Conservation (phyloP, 176 grass and related monocot species). For the Eleusine coracana region DNA sequence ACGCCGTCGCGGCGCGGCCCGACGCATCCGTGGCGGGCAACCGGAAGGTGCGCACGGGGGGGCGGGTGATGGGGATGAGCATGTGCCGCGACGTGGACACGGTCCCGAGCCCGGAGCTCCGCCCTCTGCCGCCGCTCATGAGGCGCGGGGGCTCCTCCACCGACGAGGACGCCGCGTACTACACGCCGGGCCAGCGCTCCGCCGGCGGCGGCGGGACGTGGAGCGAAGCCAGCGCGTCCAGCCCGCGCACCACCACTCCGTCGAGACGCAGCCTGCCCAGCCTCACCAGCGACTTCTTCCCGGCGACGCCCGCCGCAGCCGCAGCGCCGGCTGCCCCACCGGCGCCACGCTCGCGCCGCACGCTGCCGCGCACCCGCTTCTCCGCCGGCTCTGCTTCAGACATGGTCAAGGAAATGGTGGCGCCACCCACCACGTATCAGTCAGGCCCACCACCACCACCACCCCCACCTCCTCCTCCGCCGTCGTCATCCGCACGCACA, state of each 20-base stretch:
- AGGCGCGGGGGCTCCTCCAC: slow-evolving; percentile 56
- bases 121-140: slow-evolving; percentile 77
- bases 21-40: slow-evolving; percentile 24
- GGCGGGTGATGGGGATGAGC: slow-evolving; percentile 49
- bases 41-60: slow-evolving; percentile 64
- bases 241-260: slow-evolving; percentile 55
- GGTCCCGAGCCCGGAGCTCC: slow-evolving; percentile 75
- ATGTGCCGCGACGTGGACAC: slow-evolving; percentile 71
- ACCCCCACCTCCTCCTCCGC: slow-evolving; percentile 30
- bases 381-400: slow-evolving; percentile 56
- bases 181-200: slow-evolving; percentile 63
- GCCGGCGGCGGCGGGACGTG: slow-evolving; percentile 39
- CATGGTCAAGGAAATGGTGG: slow-evolving; percentile 62
- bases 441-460: slow-evolving; percentile 20
- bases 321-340: slow-evolving; percentile 25
- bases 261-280: slow-evolving; percentile 90
- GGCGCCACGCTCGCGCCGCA: slow-evolving; percentile 60
- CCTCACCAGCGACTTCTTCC: slow-evolving; percentile 66
- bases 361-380: slow-evolving; percentile 72
- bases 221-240: slow-evolving; percentile 65
- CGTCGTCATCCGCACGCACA: slow-evolving; percentile 33
- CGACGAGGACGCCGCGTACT: slow-evolving; percentile 79
- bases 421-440: slow-evolving; percentile 15
- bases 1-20: slow-evolving; percentile 10
- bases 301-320: slow-evolving; percentile 6